Conservation (phyloP, 2,329 filamentous ascomycete species). For the Pestalotiopsis sp. region DNA sequence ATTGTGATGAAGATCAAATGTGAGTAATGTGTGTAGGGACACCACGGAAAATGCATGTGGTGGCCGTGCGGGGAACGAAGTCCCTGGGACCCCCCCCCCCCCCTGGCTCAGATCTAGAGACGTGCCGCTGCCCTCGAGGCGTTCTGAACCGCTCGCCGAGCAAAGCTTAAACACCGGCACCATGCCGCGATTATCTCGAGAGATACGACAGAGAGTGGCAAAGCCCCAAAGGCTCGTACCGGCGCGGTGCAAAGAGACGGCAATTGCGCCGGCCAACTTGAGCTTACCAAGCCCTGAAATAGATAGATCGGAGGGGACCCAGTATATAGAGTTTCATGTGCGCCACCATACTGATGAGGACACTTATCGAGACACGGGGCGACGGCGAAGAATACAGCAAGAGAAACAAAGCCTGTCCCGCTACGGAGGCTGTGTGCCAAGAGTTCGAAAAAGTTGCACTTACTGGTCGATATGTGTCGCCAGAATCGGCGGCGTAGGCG, state of each 20-base stretch:
- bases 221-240: neutral
- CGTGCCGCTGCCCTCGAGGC: slow-evolving; percentile 2
- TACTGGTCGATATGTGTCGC: slow-evolving; percentile 63
- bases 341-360: slow-evolving; percentile 2
- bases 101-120: neutral
- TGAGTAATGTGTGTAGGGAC: neutral
- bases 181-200: slow-evolving; percentile 1
- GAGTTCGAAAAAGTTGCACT: slow-evolving; percentile 21
- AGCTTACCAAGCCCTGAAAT: neutral
- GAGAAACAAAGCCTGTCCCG: neutral
- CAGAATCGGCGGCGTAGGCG: slow-evolving; percentile 55
- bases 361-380: neutral
- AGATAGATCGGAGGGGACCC: neutral
- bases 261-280: neutral
- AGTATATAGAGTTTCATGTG: slow-evolving; percentile 14
- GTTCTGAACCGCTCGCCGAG: neutral
- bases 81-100: neutral
- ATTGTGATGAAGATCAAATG: neutral
- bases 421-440: neutral
- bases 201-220: neutral
- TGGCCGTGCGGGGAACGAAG: slow-evolving; percentile 9
- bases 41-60: neutral
- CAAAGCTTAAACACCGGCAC: neutral
- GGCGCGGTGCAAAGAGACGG: neutral
- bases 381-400: neutral